These are phyloP conservation scores for Cladosporium sp. DNA, from an alignment of 2,329 filamentous ascomycete genomes.

Conservation along the genomic window DNA sequence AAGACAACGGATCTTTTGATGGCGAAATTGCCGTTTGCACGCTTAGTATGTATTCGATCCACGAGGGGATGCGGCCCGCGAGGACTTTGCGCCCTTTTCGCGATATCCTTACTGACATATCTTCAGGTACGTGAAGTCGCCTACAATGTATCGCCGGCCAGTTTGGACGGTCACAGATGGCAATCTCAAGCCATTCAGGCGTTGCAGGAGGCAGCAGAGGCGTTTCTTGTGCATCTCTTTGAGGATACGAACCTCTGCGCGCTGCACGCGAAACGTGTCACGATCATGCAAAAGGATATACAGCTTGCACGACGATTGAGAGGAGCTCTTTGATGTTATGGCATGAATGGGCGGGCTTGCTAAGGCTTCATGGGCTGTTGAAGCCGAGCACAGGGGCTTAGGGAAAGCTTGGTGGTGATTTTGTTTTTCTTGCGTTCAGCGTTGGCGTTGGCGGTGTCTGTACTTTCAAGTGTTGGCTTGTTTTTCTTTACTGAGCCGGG, in stretches of 20 bases:
- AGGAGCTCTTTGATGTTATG: conserved; percentile 31
- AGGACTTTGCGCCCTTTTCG: no score
- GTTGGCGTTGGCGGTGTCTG: conserved; percentile 10
- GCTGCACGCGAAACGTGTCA: conserved; percentile 99
- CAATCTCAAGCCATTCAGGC: conserved; percentile 97
- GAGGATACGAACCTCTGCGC: conserved; percentile 98
- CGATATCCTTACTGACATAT: neutral
- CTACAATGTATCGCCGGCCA: conserved; percentile 79
- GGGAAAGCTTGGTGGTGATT: neutral
- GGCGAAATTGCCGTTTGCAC: conserved; percentile 96
- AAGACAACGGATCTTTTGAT: conserved; percentile 95
- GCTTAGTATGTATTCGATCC: conserved; percentile 55
- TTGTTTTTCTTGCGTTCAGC: conserved; percentile 3
- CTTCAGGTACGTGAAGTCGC: conserved; percentile 80
- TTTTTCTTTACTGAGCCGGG: no score
- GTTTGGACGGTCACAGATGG: conserved; percentile 72
- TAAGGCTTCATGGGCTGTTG: neutral
- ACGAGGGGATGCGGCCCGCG: no score
- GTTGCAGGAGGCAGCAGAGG: conserved; percentile 97
- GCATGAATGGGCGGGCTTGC: neutral
- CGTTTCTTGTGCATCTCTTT: conserved; percentile 95
- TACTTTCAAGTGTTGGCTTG: neutral
- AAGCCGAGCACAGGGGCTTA: neutral
- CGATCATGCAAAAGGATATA: conserved; percentile 96
- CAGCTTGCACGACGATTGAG: conserved; percentile 93